Base-by-base conservation (phyloP, 331 rosid genomes). In the Acacia pycnantha region DNA sequence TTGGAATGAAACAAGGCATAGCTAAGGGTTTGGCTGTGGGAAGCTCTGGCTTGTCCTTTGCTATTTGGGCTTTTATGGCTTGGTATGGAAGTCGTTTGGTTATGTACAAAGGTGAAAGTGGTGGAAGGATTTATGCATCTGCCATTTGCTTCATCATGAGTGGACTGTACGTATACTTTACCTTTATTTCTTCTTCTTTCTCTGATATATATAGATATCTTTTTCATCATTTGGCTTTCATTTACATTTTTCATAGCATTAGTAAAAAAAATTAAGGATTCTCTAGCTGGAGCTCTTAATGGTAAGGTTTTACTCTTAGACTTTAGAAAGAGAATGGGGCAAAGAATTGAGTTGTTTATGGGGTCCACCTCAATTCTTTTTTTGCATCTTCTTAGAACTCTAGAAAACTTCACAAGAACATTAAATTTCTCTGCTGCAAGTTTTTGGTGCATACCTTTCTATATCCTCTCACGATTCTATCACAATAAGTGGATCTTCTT, bases 71-170 rank as follows among this genome's bases (percentile, higher is more conserved):
- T 16, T 90, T 95, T 82, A 90, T 95, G 85, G 97, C 99, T 85
- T 95, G 99, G 99, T 95, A 95, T 80, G 99, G 99, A 29, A 93
- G 98, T 67, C 97, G 74, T 82, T 91, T 95, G 94, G 94, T 91
- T 12, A 95, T 95, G 97, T 88, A 85, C 72, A 92, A 88, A 85
- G 97, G 89, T 65, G 98, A 92, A 89, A 95, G 93, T 70, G 98
- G 99, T 29, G 99, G 99, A 67, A 89, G 91, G 79, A 90, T 95
- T 66, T 93, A 93, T 82, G 99, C 98, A 0, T 92, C 99, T 33
- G 91, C 89, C 53, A 86, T 95, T 86, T 86, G 89, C 82, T 95
- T 95, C 92, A 86, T 95, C 6, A 79, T 95, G 89, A 89, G 98
- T 85, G 99, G 99, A 82, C 83, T 87, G 98, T 95, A 93, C 41